Percentiles rank a stretch among this genome's conserved stretches.
These are phyloP conservation scores for Lomentospora prolificans DNA, from an alignment of 2,329 filamentous ascomycete species.

Conservation along the genomic window DNA sequence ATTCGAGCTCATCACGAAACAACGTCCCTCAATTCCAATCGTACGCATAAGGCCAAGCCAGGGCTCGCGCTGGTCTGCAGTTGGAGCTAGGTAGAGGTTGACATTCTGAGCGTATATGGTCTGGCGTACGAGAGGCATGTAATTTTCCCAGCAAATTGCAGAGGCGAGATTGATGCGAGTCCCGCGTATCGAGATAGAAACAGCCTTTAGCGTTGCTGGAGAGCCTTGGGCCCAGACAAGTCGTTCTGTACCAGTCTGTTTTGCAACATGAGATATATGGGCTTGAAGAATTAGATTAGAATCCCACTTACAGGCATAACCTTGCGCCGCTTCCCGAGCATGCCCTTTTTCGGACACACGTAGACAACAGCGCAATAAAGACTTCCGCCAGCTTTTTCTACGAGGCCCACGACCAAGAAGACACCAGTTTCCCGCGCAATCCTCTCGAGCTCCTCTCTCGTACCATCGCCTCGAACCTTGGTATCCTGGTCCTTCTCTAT, in stretches of 20 bases:
- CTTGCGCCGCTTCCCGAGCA: conserved; percentile 79
- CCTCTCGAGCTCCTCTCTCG: conserved; percentile 67
- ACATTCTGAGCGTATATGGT: conserved; percentile 82
- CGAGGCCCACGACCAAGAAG: conserved; percentile 69
- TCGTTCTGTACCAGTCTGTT: conserved; percentile 65
- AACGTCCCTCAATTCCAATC: conserved; percentile 68
- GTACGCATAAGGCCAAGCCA: conserved; percentile 81
- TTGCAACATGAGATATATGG: not conserved
- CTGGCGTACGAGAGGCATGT: conserved; percentile 83
- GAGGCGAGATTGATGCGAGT: conserved; percentile 71
- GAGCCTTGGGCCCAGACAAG: conserved; percentile 84
- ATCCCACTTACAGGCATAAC: conserved; percentile 72
- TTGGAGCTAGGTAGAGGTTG: conserved; percentile 84
- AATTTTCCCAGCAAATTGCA: conserved; percentile 95
- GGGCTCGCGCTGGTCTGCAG: conserved; percentile 72
- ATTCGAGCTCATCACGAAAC: conserved; percentile 79
- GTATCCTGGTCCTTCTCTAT: conserved; percentile 12
- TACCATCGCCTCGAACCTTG: conserved; percentile 42
- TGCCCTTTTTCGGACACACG: conserved; percentile 62
- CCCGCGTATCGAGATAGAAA: conserved; percentile 70
- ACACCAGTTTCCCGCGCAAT: conserved; percentile 70
- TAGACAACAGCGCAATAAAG: conserved; percentile 79
- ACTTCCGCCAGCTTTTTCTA: conserved; percentile 73
- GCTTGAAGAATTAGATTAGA: no score
- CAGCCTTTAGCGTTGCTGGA: conserved; percentile 66